These are phyloP conservation scores for Lathyrus tuberosus DNA, from an alignment of 306 rosid species.

Conservation along the genomic window DNA sequence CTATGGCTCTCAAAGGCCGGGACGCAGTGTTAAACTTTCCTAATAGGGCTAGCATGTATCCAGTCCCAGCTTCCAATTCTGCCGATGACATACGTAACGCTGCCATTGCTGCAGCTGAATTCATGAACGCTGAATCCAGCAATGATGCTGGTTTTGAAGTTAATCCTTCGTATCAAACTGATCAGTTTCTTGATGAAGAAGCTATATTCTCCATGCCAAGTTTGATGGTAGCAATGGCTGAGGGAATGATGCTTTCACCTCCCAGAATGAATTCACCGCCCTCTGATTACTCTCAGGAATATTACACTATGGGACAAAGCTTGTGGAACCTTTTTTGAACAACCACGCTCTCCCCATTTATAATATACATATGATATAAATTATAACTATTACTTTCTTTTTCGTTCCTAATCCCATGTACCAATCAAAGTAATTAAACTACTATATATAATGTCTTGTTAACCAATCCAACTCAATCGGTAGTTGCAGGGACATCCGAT, in stretches of 20 bases:
- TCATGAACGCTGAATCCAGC: constrained; percentile 17
- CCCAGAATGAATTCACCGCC: constrained; percentile 67
- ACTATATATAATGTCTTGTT: no score
- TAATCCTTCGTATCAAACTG: constrained; percentile 14
- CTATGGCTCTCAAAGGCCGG: constrained; percentile 68
- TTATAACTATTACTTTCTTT: background rate
- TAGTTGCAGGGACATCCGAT: no score
- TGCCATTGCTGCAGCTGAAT: constrained; percentile 61
- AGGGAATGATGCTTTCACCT: constrained; percentile 89
- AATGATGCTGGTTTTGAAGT: background rate
- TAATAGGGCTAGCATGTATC: constrained; percentile 36
- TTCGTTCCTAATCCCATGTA: background rate
- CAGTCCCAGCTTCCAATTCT: constrained; percentile 60
- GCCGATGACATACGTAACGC: constrained; percentile 70
- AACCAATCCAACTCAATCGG: no score
- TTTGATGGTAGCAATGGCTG: constrained; percentile 85
- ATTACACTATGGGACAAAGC: constrained; percentile 44
- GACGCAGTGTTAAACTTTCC: constrained; percentile 76
- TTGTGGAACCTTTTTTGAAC: constrained; percentile 63
- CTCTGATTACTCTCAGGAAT: constrained; percentile 47
- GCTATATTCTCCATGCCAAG: constrained; percentile 83
- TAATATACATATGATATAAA: background rate
- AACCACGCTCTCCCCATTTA: background rate
- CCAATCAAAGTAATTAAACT: no score
- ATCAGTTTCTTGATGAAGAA: constrained; percentile 74